Conservation (phyloP, 2,329 filamentous ascomycete species). For the Gnomoniopsis smithogilvyi region DNA sequence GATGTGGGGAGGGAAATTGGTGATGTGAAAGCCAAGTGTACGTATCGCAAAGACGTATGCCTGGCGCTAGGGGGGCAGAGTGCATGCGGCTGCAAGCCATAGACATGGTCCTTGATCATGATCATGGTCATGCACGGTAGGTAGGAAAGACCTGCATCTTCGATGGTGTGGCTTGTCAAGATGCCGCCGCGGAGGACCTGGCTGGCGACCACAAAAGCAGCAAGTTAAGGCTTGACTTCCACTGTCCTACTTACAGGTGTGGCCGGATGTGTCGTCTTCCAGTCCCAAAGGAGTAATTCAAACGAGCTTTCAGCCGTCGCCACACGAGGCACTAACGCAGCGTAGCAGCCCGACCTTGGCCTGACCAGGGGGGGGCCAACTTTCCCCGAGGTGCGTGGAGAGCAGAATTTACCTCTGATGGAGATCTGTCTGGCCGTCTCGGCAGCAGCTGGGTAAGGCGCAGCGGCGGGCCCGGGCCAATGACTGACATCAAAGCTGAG, state of each 20-base stretch:
- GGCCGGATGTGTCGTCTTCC: slow-evolving; percentile 11
- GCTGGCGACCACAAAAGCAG: neutral
- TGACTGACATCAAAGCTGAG: slow-evolving; percentile 7
- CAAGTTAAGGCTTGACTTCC: neutral
- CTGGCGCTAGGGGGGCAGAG: neutral
- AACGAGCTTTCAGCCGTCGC: slow-evolving; percentile 17
- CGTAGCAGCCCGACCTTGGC: slow-evolving; percentile 15
- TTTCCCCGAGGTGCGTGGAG: neutral
- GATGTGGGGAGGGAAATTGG: neutral
- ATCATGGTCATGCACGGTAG: neutral
- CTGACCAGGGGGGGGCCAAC: slow-evolving; percentile 5
- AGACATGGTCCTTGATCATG: neutral
- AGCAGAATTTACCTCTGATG: neutral
- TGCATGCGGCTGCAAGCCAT: slow-evolving; percentile 3
- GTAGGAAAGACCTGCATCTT: neutral
- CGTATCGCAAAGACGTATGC: neutral
- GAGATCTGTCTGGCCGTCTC: neutral
- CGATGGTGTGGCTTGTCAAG: neutral
- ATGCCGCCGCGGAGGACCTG: neutral
- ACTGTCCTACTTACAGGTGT: neutral
- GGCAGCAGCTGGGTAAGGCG: neutral
- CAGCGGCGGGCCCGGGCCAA: neutral
- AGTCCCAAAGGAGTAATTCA: slow-evolving; percentile 6
- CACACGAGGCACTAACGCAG: slow-evolving; percentile 14
- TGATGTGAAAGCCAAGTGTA: neutral